Conservation (phyloP, 2,329 filamentous ascomycete species). For the Kalaharituber pfeilii region DNA sequence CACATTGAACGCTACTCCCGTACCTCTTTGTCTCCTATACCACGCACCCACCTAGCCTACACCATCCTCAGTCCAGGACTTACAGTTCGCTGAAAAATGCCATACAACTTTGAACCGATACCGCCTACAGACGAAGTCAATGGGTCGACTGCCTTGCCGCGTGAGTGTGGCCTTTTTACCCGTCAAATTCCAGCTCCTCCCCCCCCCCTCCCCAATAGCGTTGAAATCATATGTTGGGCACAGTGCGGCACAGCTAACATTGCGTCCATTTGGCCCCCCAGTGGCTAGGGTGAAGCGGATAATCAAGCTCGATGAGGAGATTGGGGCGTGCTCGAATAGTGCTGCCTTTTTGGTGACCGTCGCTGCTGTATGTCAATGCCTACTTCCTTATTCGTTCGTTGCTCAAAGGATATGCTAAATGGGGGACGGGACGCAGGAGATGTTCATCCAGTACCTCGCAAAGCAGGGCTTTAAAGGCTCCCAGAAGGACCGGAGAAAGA, state of each 20-base stretch:
- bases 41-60: no score
- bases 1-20: no score
- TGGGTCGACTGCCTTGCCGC: constrained; percentile 66
- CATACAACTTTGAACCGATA: constrained; percentile 76
- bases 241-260: no score
- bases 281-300: constrained; percentile 95
- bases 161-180: constrained; percentile 47
- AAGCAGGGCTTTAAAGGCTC: constrained; percentile 73
- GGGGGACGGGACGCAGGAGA: constrained; percentile 41
- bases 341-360: constrained; percentile 86
- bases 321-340: constrained; percentile 74
- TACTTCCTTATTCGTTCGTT: background rate
- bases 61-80: no score
- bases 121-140: constrained; percentile 65
- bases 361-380: constrained; percentile 46
- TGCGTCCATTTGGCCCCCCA: constrained; percentile 27
- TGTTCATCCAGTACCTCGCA: constrained; percentile 87
- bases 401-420: background rate
- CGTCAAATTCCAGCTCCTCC: background rate
- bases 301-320: constrained; percentile 71
- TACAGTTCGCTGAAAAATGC: constrained; percentile 57
- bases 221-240: no score
- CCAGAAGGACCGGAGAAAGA: constrained; percentile 72
- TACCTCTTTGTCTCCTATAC: no score
- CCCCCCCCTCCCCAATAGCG: constrained; percentile 1